A percentile compares a stretch with the other conserved stretches of the same genome.
Evolutionary conservation across 306 rosid species (phyloP).

Genomic region (Vachellia collinsii): DNA sequence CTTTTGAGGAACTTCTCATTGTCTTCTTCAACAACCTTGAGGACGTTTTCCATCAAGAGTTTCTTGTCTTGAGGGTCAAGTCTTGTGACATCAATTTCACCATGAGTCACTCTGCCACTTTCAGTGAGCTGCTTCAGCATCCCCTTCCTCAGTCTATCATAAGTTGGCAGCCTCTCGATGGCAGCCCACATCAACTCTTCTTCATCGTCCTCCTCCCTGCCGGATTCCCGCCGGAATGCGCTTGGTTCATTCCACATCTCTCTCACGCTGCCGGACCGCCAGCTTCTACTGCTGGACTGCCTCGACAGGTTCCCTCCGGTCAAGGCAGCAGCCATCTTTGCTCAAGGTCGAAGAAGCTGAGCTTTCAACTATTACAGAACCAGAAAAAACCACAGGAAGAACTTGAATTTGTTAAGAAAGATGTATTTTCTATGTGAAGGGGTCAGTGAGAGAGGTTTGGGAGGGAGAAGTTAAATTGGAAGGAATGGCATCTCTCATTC

Average conservation of each 20-base stretch:
- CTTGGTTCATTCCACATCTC: slow-evolving; percentile 67
- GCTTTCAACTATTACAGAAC: background rate
- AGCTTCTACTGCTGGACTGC: slow-evolving; percentile 55
- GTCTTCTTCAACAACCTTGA: slow-evolving; percentile 60
- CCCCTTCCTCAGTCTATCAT: slow-evolving; percentile 61
- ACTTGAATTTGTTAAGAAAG: background rate
- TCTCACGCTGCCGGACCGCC: slow-evolving; percentile 55
- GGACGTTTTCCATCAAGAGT: slow-evolving; percentile 59
- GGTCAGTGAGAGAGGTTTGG: background rate
- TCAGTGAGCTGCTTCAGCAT: slow-evolving; percentile 51
- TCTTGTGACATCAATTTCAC: slow-evolving; percentile 54
- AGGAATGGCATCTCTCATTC: background rate
- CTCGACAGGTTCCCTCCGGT: slow-evolving; percentile 48
- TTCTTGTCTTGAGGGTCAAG: slow-evolving; percentile 61
- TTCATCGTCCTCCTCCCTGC: slow-evolving; percentile 48
- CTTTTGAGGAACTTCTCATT: slow-evolving; percentile 60
- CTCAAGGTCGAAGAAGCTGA: background rate
- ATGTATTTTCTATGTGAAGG: background rate
- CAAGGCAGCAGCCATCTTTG: slow-evolving; percentile 51
- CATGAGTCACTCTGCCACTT: slow-evolving; percentile 46
- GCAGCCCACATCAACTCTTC: slow-evolving; percentile 76
- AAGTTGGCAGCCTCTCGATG: slow-evolving; percentile 68
- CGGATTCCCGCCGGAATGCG: slow-evolving; percentile 47
- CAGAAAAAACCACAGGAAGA: background rate
- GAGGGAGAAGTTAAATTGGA: background rate